Evolutionary conservation across 2,329 filamentous ascomycete genomes (phyloP).

Genomic region (Sclerotinia borealis): DNA sequence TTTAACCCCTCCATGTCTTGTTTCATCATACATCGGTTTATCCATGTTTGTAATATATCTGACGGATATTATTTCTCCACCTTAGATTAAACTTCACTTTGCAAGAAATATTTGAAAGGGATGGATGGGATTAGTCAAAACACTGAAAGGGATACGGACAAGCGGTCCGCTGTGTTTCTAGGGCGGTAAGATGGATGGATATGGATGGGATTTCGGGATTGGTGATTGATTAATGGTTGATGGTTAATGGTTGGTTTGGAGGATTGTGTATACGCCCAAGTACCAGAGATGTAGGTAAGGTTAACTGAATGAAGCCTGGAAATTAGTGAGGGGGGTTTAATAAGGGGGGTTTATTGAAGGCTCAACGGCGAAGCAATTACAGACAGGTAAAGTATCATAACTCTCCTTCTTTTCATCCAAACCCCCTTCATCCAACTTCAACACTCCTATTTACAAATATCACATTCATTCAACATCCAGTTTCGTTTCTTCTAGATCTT

Average conservation of each 20-base stretch:
- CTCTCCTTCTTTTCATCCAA: neutral
- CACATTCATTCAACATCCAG: neutral
- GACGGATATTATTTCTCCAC: slow-evolving; percentile 6
- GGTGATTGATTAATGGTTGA: neutral
- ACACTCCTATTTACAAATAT: neutral
- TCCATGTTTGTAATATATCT: slow-evolving; percentile 7
- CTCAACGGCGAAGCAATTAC: neutral
- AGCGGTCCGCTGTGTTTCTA: neutral
- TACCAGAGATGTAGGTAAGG: neutral
- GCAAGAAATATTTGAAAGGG: neutral
- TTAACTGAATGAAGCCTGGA: neutral
- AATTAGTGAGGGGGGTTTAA: neutral
- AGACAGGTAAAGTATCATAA: neutral
- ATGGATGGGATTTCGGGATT: neutral
- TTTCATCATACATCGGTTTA: neutral
- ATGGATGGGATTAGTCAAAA: neutral
- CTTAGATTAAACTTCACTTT: neutral
- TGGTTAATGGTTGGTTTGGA: neutral
- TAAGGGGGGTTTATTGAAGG: neutral
- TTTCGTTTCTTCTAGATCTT: neutral
- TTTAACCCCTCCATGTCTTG: neutral
- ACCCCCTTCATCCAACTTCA: neutral
- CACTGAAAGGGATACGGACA: neutral
- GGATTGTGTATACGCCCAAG: neutral
- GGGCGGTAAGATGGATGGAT: neutral